Base-by-base conservation (phyloP, 495 filamentous ascomycete genomes). In the Penicillium paxilli region DNA sequence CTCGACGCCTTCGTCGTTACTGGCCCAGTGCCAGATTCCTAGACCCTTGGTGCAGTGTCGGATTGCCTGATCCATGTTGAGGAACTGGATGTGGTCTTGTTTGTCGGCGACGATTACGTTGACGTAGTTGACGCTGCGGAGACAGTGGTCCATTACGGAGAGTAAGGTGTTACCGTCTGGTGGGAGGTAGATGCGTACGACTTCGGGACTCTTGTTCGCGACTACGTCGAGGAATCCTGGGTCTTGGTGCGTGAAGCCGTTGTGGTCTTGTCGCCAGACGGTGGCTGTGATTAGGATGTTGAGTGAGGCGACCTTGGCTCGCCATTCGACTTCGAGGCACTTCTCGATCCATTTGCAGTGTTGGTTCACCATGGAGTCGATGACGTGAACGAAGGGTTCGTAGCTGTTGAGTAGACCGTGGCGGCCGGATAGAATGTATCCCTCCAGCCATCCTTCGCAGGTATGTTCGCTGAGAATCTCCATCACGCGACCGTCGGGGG, bases 271-370 rank as follows among this genome's bases (percentile, higher is more conserved):
- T 58, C 87, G 69, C 87, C 87, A 89, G 45, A 89, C 87, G 2
- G 87, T 87, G 1, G 85, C 82, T 0, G 86, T 90, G 24, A 89
- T 77, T 11, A 90, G 78, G 53, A 90, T 88, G 69, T 90, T 90
- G 52, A 90, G 79, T 1, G 85, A 88, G 16, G 85, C 77, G 16
- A 88, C 70, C 64, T 83, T 83, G 47, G 72, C 77, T 24, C 87
- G 78, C 86, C 86, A 90, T 56, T 86, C 82, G 3, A 89, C 81
- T 59, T 89, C 87, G 8, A 83, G 68, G 55, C 81, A 87, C 68
- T 90, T 90, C 60, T 90, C 87, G 44, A 90, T 76, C 87, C 86
- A 89, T 66, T 90, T 90, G 74, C 85, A 88, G 70, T 89, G 87
- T 68, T 89, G 86, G 65, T 88, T 88, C 46, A 90, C 86, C 86